These are phyloP conservation scores for Postia placenta DNA, from an alignment of 768 basidiomycete genomes.

Conservation along the genomic window DNA sequence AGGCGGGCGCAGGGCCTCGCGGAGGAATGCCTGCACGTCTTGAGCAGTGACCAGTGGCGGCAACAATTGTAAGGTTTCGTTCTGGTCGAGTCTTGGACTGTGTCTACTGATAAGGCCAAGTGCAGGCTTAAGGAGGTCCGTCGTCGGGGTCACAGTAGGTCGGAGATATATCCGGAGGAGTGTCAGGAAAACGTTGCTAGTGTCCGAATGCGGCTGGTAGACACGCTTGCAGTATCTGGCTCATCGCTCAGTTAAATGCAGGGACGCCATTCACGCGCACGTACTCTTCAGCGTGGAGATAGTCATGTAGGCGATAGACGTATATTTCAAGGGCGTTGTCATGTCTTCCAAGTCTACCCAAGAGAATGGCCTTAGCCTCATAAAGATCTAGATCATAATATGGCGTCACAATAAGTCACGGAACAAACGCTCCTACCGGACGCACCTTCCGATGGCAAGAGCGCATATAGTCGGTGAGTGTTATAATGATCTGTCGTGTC, in stretches of 20 bases:
- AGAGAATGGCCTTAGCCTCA: slow-evolving; percentile 86
- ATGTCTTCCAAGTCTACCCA: slow-evolving; percentile 86
- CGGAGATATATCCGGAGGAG: slow-evolving; percentile 86
- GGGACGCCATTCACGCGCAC: slow-evolving; percentile 21
- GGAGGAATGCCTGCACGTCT: slow-evolving; percentile 73
- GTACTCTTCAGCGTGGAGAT: slow-evolving; percentile 84
- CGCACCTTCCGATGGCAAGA: slow-evolving; percentile 78
- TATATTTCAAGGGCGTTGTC: slow-evolving; percentile 95
- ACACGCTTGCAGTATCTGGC: slow-evolving; percentile 85
- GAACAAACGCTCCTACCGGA: neutral
- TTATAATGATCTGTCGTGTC: slow-evolving; percentile 62
- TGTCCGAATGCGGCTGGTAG: slow-evolving; percentile 52
- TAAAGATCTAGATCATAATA: slow-evolving; percentile 78
- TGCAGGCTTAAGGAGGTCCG: slow-evolving; percentile 71
- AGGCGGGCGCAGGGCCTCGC: slow-evolving; percentile 60
- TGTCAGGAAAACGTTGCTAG: slow-evolving; percentile 68
- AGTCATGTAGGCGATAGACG: slow-evolving; percentile 81
- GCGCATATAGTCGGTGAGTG: slow-evolving; percentile 73
- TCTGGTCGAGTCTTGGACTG: slow-evolving; percentile 72
- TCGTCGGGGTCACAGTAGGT: slow-evolving; percentile 57
- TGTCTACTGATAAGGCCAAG: slow-evolving; percentile 85
- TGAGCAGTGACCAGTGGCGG: slow-evolving; percentile 86
- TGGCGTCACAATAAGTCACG: no score
- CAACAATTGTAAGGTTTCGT: slow-evolving; percentile 77
- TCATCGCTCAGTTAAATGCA: no score